These are phyloP conservation scores for Quercus gilva DNA, from an alignment of 306 rosid species.

Conservation along the genomic window DNA sequence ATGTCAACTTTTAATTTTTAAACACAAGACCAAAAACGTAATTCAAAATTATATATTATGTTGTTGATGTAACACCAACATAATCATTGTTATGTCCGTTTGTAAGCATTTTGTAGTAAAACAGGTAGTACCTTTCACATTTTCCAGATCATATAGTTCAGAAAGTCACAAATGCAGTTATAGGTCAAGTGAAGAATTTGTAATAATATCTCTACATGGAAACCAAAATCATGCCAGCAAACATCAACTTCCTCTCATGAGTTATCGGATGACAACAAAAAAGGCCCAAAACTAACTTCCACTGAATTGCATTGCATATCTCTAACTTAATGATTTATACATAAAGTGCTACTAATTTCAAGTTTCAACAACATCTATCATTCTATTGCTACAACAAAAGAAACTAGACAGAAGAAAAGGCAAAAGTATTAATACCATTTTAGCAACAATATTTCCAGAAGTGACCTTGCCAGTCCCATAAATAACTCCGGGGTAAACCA, in stretches of 20 bases:
- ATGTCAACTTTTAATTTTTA: too few species aligned
- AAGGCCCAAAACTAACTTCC: neutral
- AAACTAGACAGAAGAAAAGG: neutral
- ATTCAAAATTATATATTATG: too few species aligned
- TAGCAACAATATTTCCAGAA: slow-evolving; percentile 73
- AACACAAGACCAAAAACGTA: too few species aligned
- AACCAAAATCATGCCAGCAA: neutral
- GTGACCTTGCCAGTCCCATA: slow-evolving; percentile 89
- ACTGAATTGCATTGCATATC: too few species aligned
- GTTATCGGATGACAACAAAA: neutral
- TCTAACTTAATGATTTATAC: too few species aligned
- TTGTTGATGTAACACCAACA: too few species aligned
- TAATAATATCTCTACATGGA: neutral
- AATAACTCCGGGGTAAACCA: slow-evolving; percentile 86
- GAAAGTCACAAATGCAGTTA: too few species aligned
- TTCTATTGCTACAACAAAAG: too few species aligned
- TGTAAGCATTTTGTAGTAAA: too few species aligned
- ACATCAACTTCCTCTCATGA: neutral
- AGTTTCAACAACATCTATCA: neutral
- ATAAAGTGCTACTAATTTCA: neutral
- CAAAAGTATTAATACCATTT: slow-evolving; percentile 38
- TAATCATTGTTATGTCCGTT: too few species aligned
- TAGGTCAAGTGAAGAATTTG: neutral
- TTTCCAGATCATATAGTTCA: too few species aligned
- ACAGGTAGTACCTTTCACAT: too few species aligned